phyloP scores from a whole-genome alignment of 768 basidiomycete species.

The Amanita jacksonii region DNA sequence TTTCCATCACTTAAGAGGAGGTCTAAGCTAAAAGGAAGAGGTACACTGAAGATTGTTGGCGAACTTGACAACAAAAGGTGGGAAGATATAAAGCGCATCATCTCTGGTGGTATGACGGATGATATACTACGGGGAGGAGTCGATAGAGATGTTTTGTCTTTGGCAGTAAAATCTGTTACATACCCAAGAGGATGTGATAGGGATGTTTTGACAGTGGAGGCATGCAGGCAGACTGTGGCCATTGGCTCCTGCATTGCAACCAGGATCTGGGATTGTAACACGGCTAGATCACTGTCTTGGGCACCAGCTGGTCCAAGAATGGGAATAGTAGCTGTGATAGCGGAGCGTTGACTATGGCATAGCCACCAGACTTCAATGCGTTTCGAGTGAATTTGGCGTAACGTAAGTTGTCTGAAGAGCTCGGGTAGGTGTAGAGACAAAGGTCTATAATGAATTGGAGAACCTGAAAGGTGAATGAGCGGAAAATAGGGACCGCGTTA shows the following conservation, averaged over 20 bases:
- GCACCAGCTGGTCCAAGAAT: not conserved
- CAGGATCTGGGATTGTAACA: conserved; percentile 33
- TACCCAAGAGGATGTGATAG: conserved; percentile 80
- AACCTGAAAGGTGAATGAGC: conserved; percentile 29
- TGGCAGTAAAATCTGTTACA: conserved; percentile 12
- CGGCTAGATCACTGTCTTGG: conserved; percentile 5
- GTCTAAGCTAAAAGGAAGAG: conserved; percentile 34
- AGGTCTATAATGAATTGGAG: conserved; percentile 48
- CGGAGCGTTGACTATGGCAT: conserved; percentile 16
- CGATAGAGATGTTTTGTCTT: conserved; percentile 19
- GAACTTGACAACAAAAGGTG: conserved; percentile 27
- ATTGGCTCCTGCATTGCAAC: conserved; percentile 44
- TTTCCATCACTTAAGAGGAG: no score
- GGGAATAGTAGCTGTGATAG: not conserved
- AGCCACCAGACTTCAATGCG: conserved; percentile 42
- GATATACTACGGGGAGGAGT: conserved; percentile 39
- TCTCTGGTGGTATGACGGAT: conserved; percentile 48
- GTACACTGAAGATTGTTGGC: conserved; percentile 37
- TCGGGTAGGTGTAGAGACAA: conserved; percentile 55
- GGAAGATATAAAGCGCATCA: conserved; percentile 43
- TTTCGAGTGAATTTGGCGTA: conserved; percentile 35
- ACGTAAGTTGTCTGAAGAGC: conserved; percentile 41
- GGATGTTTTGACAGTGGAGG: conserved; percentile 51
- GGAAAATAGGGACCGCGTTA: not conserved
- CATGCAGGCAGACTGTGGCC: conserved; percentile 1